Evolutionary conservation across 2,329 filamentous ascomycete species (phyloP).

Genomic region (Geosmithia flava): DNA sequence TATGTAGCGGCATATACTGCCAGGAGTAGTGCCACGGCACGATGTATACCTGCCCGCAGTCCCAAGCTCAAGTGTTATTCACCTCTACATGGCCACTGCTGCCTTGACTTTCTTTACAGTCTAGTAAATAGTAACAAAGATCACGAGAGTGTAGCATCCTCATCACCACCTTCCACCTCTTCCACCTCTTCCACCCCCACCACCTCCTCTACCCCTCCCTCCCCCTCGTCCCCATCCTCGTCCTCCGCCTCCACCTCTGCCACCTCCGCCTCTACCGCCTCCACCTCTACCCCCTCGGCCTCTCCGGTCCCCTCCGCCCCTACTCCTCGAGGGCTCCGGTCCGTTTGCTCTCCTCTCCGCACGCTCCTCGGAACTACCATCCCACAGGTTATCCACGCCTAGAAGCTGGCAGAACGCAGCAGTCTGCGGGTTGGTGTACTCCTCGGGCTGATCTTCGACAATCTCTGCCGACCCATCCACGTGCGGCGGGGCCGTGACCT

Average conservation of each 20-base stretch:
- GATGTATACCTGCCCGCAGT: too few species aligned
- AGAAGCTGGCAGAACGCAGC: slow-evolving; percentile 68
- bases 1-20: too few species aligned
- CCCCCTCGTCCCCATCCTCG: slow-evolving; percentile 19
- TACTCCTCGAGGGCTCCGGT: slow-evolving; percentile 27
- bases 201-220: slow-evolving; percentile 11
- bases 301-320: slow-evolving; percentile 17
- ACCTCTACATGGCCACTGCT: too few species aligned
- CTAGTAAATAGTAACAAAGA: too few species aligned
- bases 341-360: slow-evolving; percentile 43
- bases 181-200: not conserved
- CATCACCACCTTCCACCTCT: not conserved
- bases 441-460: slow-evolving; percentile 52
- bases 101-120: too few species aligned
- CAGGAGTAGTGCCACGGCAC: too few species aligned
- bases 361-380: slow-evolving; percentile 60
- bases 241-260: not conserved
- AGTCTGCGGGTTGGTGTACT: slow-evolving; percentile 85
- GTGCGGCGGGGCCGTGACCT: slow-evolving; percentile 61
- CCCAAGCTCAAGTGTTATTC: too few species aligned
- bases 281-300: slow-evolving; percentile 23
- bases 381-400: slow-evolving; percentile 63
- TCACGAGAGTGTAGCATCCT: too few species aligned
- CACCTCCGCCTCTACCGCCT: slow-evolving; percentile 9
- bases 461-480: slow-evolving; percentile 42